These are phyloP conservation scores for Penicillium olsonii DNA, from an alignment of 2,329 filamentous ascomycete genomes.

Conservation along the genomic window DNA sequence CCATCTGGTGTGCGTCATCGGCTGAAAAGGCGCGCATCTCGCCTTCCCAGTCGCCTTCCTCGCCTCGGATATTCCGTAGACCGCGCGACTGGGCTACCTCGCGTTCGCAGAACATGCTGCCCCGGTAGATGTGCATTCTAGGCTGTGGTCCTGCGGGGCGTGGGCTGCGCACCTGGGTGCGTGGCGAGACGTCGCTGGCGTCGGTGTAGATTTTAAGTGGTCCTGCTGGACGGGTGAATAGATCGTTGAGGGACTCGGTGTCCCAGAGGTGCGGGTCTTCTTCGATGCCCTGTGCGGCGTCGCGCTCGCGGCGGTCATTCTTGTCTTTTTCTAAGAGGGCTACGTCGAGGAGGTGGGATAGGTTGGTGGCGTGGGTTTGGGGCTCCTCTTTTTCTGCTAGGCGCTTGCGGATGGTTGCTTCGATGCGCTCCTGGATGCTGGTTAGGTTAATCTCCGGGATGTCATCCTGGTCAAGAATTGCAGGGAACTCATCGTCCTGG, in stretches of 20 bases:
- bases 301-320: not conserved
- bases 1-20: not conserved
- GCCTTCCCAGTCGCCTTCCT: not conserved
- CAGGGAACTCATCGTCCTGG: not conserved
- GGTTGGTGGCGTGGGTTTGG: not conserved
- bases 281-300: constrained; percentile 2
- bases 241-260: not conserved
- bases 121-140: not conserved
- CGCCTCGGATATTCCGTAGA: not conserved
- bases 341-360: constrained; percentile 1
- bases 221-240: not conserved
- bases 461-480: not conserved
- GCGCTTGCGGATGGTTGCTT: constrained; percentile 5
- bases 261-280: constrained; percentile 7
- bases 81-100: not conserved
- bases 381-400: not conserved
- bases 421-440: constrained; percentile 5
- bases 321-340: constrained; percentile 5
- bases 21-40: not conserved
- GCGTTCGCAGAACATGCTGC: not conserved
- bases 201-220: not conserved
- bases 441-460: not conserved
- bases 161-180: no score
- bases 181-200: not conserved
- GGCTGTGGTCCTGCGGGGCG: no score